Evolutionary conservation across 805 yeast species (phyloP), one percentile per base, ranked within the genome.

Genomic region (Jamesozyma lodderae): DNA sequence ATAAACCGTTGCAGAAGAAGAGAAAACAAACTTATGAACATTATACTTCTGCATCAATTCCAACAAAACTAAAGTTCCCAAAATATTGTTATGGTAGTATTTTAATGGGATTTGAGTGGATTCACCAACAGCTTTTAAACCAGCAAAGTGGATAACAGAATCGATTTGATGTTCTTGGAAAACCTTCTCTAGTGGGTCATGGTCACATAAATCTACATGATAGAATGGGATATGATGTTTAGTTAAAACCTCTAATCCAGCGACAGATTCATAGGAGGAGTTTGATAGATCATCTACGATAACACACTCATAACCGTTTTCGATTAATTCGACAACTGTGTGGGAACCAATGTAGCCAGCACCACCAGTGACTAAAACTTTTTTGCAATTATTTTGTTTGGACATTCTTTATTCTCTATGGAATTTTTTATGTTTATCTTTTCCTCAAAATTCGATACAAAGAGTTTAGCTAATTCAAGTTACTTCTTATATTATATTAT

Each of bases 301-400:
- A n/a, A 83, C 77, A 23, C 81, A 84, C 19, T 78, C 70, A 50
- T 76, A 71, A 19, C 84, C 85, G 36, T 72, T 67, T 42, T 72
- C 69, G 35, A 78, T 55, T 37, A 79, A 67, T 49, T 75, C 81
- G 34, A 77, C 74, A 14, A 72, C 83, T 1, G 90, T 79, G 55
- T 83, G 92, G 8, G 90, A 79, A 20, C 92, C 94, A 52, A 84
- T 81, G 61, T 83, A 83, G 15, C 94, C 92, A 19, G 90, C 84
- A 33, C 94, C 94, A 31, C 92, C 94, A 17, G 92, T 81, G 20
- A 83, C 87, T 37, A 81, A 65, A 32, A 79, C 75, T 55, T 65
- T 66, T 36, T 56, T 59, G 16, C 23, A 30, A 26, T 24, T 36
- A 18, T 28, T 21, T 7, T 35, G 27, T 13, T 27, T 21, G 18